phyloP scores from a whole-genome alignment of 129 eudicot species.

The Oenanthe sinensis region DNA sequence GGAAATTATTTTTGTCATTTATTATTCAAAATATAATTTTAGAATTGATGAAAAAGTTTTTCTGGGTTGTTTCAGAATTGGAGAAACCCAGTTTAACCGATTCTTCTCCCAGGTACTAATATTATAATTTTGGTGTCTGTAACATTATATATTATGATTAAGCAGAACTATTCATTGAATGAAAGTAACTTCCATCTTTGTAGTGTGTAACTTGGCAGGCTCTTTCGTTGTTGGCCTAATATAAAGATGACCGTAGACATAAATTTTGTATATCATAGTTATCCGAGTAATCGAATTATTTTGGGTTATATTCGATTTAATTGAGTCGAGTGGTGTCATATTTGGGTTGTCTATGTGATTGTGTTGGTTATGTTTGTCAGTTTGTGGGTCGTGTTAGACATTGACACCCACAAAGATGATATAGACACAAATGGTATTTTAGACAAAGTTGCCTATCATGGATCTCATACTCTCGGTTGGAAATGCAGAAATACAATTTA shows the following conservation, averaged over 20 bases:
- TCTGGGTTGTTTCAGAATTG: conserved; percentile 25
- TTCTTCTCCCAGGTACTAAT: conserved; percentile 23
- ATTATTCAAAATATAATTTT: conserved; percentile 28
- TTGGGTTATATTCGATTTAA: neutral
- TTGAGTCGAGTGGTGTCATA: neutral
- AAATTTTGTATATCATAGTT: neutral
- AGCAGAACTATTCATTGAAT: conserved; percentile 7
- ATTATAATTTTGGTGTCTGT: conserved; percentile 20
- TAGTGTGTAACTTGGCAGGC: neutral
- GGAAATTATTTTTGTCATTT: conserved; percentile 26
- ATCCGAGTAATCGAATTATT: neutral
- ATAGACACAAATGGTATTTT: neutral
- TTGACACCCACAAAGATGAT: neutral
- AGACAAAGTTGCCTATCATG: neutral
- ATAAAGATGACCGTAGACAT: neutral
- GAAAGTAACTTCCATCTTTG: neutral
- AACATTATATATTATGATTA: neutral
- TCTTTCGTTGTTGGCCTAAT: neutral
- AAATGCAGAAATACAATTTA: neutral
- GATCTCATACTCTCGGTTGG: neutral
- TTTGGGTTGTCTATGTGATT: neutral
- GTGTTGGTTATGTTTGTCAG: neutral
- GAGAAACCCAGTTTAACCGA: conserved; percentile 22
- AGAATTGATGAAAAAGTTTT: conserved; percentile 25
- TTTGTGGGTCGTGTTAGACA: neutral